phyloP scores from a whole-genome alignment of 331 rosid species.

The Malus hybrid region DNA sequence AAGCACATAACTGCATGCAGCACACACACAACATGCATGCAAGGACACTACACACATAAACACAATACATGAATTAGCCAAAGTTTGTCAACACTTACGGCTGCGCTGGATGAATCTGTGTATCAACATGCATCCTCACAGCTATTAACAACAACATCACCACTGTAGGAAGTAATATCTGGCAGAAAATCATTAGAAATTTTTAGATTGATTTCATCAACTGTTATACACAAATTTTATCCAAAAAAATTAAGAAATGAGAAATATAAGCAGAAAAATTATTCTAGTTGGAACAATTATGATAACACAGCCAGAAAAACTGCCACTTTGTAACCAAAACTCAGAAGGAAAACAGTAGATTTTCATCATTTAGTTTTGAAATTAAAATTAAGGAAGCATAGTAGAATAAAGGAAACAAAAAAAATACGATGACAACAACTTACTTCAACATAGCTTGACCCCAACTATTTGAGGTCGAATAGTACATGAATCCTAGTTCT shows the following conservation, averaged over 20 bases:
- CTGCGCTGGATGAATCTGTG: constrained; percentile 76
- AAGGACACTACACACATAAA: not conserved
- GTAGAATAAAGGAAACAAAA: not conserved
- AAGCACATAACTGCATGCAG: not conserved
- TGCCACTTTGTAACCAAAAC: not conserved
- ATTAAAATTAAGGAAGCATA: not conserved
- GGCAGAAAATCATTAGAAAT: constrained; percentile 21
- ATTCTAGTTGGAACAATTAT: not conserved
- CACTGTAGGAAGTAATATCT: constrained; percentile 89
- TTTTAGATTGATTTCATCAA: constrained; percentile 10
- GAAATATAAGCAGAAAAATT: not conserved
- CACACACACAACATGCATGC: not conserved
- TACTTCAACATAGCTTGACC: not conserved
- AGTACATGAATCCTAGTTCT: not conserved
- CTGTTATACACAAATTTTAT: not conserved
- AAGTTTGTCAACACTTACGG: constrained; percentile 49
- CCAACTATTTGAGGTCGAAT: not conserved
- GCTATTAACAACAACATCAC: constrained; percentile 79
- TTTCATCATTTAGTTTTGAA: not conserved
- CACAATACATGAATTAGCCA: not conserved
- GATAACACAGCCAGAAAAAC: not conserved
- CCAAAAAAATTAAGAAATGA: not conserved
- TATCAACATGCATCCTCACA: constrained; percentile 78
- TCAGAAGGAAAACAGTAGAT: not conserved
- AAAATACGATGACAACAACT: not conserved